These are phyloP conservation scores for Gossypium herbaceum DNA, from an alignment of 345 rosid genomes.

Conservation along the genomic window DNA sequence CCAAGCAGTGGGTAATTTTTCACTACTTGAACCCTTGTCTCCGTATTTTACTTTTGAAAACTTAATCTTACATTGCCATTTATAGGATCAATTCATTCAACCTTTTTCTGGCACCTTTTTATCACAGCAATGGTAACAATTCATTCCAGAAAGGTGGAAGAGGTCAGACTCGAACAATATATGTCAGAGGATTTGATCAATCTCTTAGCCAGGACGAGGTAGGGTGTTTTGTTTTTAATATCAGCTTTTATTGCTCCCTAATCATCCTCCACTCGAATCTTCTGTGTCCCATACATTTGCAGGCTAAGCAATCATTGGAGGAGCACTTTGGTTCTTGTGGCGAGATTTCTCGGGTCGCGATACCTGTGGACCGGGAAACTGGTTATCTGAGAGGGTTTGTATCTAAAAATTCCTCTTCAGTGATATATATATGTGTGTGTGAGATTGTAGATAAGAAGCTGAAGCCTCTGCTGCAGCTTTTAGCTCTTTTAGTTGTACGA, in stretches of 20 bases:
- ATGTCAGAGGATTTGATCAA: slow-evolving; percentile 60
- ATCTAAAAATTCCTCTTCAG: background rate
- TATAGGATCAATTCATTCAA: background rate
- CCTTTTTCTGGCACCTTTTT: background rate
- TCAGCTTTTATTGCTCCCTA: background rate
- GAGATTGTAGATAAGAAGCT: background rate
- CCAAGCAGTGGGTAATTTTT: slow-evolving; percentile 58
- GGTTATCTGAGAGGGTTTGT: slow-evolving; percentile 75
- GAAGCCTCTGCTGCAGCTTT: too few species aligned
- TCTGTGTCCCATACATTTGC: slow-evolving; percentile 5
- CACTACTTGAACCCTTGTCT: background rate
- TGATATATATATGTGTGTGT: background rate
- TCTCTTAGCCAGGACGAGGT: slow-evolving; percentile 54
- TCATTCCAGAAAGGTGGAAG: slow-evolving; percentile 49
- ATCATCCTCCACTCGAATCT: background rate
- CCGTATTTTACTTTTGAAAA: background rate
- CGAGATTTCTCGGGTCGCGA: slow-evolving; percentile 46
- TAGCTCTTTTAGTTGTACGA: too few species aligned
- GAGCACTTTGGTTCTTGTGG: slow-evolving; percentile 77
- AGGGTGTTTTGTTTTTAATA: background rate
- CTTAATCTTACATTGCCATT: background rate
- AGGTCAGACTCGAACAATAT: slow-evolving; percentile 37
- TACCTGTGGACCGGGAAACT: slow-evolving; percentile 65
- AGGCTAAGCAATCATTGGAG: slow-evolving; percentile 48
- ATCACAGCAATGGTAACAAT: slow-evolving; percentile 44